Base-by-base conservation (phyloP, 2,329 filamentous ascomycete species). In the Cordyceps cateniannulata region DNA sequence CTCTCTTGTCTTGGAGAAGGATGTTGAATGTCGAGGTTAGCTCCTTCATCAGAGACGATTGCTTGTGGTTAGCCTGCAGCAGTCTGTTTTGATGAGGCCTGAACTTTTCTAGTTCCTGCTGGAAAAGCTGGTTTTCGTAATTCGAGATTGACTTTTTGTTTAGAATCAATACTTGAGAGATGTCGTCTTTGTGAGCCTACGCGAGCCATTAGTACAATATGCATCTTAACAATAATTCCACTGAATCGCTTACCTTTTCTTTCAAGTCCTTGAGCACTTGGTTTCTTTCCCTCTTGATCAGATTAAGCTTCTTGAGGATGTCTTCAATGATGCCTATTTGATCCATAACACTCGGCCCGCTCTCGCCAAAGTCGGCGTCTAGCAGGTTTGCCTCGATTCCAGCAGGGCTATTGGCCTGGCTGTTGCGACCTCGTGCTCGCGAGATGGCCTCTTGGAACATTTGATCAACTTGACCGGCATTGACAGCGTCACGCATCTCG, bases 21-120 rank as follows among this genome's bases (percentile, higher is more conserved):
- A 88, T 85, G 69, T 93, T 93, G 74, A 98, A 98, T 0, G 89
- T 86, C 42, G 85, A 83, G 0, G 92, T 96, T 50, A 99, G 81
- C 67, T 99, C 95, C 74, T 98, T 98, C 86, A 99, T 92, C 59
- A 99, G 77, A 0, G 91, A 88, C 0, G 90, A 87, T 73, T 99
- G 95, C 75, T 97, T 99, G 75, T 99, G 95, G 64, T 92, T 96
- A 16, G 95, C 93, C 72, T 97, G 92, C 9, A 96, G 78, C 18
- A 99, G 83, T 38, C 95, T 87, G 68, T 89, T 96, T 71, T 98
- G 95, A 69, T 97, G 91, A 29, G 92, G 89, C 47, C 92, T 82
- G 76, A 97, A 99, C 73, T 99, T 99, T 75, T 98, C 93, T n/a
- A 99, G 81, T 73, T 99, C 95, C 18, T 91, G 87, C 71, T 97